A percentile compares a stretch with the other conserved stretches of the same genome.
Conservation (phyloP, 192 early-diverging fungal species). For the Dispira simplex region DNA sequence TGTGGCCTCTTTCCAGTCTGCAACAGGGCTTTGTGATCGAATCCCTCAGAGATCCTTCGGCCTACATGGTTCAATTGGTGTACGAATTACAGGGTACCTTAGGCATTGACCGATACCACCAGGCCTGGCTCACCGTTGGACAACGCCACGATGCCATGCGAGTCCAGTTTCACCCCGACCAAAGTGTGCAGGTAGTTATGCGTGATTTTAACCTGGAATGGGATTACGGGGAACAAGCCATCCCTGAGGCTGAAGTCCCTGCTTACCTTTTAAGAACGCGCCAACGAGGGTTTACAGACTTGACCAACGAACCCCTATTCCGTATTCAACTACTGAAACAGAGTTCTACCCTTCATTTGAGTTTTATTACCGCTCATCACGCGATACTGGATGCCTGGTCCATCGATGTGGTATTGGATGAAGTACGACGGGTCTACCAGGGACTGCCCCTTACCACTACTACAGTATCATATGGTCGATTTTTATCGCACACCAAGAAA, state of each 20-base stretch:
- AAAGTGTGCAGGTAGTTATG: not conserved
- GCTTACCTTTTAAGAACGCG: not conserved
- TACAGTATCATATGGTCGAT: too few species aligned
- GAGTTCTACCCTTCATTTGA: not conserved
- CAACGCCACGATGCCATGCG: not conserved
- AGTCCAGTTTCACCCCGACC: not conserved
- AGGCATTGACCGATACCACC: not conserved
- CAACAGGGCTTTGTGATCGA: conserved; percentile 4
- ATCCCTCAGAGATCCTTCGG: conserved; percentile 4
- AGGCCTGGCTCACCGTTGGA: not conserved
- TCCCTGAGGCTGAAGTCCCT: too few species aligned
- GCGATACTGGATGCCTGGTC: conserved; percentile 11
- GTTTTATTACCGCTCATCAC: conserved; percentile 4
- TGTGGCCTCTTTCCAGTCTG: conserved; percentile 4
- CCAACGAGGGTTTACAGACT: not conserved
- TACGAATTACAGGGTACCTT: not conserved
- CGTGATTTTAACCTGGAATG: not conserved
- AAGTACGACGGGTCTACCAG: not conserved
- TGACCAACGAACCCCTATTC: not conserved
- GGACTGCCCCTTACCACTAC: not conserved
- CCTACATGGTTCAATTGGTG: conserved; percentile 6
- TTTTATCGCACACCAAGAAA: too few species aligned
- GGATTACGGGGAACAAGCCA: not conserved
- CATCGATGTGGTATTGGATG: not conserved
- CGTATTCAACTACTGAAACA: not conserved